These are phyloP conservation scores for Epichloe brachyelytri DNA, from an alignment of 2,329 filamentous ascomycete genomes.

Conservation along the genomic window DNA sequence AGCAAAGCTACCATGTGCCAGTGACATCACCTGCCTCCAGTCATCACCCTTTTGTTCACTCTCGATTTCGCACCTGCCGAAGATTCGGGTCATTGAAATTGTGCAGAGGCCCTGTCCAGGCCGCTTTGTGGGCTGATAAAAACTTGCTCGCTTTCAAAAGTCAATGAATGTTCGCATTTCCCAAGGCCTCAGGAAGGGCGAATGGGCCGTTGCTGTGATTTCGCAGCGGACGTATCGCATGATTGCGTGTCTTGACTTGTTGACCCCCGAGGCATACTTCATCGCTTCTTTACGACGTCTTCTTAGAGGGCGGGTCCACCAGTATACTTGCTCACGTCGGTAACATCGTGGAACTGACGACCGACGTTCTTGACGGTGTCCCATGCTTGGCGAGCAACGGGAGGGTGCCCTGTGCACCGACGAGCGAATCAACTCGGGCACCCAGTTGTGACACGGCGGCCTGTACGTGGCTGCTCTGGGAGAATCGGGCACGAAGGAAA, in stretches of 20 bases:
- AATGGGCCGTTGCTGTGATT: no score
- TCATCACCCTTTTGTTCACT: background rate
- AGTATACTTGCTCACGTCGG: constrained; percentile 64
- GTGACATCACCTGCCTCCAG: no score
- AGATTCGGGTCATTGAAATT: no score
- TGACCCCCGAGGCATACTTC: no score
- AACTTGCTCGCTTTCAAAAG: no score
- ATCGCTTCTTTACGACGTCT: constrained; percentile 24
- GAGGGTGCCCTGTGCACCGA: constrained; percentile 77
- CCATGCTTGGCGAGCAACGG: constrained; percentile 68
- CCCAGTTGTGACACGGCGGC: constrained; percentile 59
- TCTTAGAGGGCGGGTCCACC: constrained; percentile 38
- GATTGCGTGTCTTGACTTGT: no score
- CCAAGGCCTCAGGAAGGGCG: no score
- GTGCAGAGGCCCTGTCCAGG: no score
- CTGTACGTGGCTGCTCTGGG: constrained; percentile 90
- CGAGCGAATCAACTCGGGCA: constrained; percentile 65
- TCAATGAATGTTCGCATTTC: no score
- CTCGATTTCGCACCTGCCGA: background rate
- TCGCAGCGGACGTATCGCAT: no score
- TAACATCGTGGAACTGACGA: constrained; percentile 64
- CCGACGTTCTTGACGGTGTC: constrained; percentile 60
- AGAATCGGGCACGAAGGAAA: constrained; percentile 82
- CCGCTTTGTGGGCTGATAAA: no score
- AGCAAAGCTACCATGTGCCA: background rate